Conservation (phyloP, 2,329 filamentous ascomycete genomes). For the Calonectria pteridis region DNA sequence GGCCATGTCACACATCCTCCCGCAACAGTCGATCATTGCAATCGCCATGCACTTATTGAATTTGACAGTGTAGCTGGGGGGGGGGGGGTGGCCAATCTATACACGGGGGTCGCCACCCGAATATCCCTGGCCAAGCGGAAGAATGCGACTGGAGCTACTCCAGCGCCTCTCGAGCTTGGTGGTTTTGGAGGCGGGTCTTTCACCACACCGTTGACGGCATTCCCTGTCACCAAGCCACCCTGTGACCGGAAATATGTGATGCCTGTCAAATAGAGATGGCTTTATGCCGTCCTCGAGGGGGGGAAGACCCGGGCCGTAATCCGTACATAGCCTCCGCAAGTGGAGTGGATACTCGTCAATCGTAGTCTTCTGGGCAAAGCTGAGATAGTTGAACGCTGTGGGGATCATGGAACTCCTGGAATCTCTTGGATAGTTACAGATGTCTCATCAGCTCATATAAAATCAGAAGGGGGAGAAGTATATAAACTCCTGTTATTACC, state of each 20-base stretch:
- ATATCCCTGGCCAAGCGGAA: conserved; percentile 5
- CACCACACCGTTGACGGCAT: neutral
- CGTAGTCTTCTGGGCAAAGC: neutral
- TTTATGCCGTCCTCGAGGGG: neutral
- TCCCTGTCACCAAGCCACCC: conserved; percentile 4
- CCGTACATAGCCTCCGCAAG: conserved; percentile 20
- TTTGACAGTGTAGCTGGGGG: neutral
- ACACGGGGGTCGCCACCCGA: conserved; percentile 14
- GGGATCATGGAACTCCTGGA: neutral
- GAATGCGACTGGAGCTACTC: neutral
- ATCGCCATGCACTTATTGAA: neutral
- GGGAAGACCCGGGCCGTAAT: conserved; percentile 21
- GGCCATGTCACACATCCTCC: conserved; percentile 11
- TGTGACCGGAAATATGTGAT: neutral
- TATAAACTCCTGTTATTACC: conserved; percentile 15
- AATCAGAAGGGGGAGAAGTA: neutral
- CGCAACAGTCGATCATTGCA: conserved; percentile 5
- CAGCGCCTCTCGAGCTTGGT: neutral
- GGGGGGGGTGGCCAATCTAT: neutral
- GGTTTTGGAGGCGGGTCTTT: neutral
- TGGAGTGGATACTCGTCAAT: conserved; percentile 2
- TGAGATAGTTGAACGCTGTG: neutral
- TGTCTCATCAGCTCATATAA: neutral
- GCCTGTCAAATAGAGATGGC: neutral
- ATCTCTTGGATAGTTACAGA: neutral